Conservation (phyloP, 2,329 filamentous ascomycete species). For the Ceratocystis harringtonii region DNA sequence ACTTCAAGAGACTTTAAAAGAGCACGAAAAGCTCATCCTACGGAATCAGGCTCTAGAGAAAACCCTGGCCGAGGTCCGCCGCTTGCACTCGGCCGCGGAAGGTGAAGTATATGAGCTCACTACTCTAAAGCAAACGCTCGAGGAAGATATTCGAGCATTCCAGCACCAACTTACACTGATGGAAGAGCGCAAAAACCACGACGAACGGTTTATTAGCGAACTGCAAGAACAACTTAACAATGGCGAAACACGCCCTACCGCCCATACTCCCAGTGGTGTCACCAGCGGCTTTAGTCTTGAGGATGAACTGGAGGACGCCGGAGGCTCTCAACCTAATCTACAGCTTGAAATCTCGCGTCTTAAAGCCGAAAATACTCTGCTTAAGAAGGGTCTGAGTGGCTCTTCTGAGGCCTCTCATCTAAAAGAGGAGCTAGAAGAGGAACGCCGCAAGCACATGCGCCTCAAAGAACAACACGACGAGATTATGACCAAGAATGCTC, state of each 20-base stretch:
- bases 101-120: constrained; percentile 21
- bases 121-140: constrained; percentile 32
- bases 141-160: constrained; percentile 31
- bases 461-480: constrained; percentile 42
- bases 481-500: constrained; percentile 42
- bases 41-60: constrained; percentile 26
- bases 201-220: constrained; percentile 41
- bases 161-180: constrained; percentile 35
- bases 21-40: constrained; percentile 25
- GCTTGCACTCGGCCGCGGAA: constrained; percentile 16
- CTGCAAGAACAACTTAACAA: constrained; percentile 42
- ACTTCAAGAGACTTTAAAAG: constrained; percentile 32
- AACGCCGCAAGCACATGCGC: constrained; percentile 34
- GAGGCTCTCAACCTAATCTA: constrained; percentile 25
- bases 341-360: constrained; percentile 42
- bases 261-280: neutral
- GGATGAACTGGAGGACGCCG: constrained; percentile 35
- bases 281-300: constrained; percentile 35
- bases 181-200: constrained; percentile 32
- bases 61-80: constrained; percentile 25
- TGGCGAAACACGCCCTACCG: constrained; percentile 20
- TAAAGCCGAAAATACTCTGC: constrained; percentile 45
- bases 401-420: constrained; percentile 40
- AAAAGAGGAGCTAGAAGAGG: constrained; percentile 40
- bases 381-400: constrained; percentile 39